A percentile compares a stretch with the other conserved stretches of the same genome.
phyloP scores from a whole-genome alignment of 2,329 filamentous ascomycete species.

The Fusarium torreyae region DNA sequence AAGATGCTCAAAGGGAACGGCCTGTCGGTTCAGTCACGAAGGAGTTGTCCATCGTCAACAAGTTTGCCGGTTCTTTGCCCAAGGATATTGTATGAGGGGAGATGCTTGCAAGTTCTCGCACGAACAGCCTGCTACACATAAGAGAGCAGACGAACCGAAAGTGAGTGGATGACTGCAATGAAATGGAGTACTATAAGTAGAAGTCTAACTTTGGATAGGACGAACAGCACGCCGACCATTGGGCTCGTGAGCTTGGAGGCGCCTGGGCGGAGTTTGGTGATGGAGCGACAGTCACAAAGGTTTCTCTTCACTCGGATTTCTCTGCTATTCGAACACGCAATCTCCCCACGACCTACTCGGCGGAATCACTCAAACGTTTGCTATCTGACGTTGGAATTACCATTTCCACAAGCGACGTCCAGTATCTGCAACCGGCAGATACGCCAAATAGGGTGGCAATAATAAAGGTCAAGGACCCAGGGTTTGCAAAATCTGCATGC shows the following conservation, averaged over 20 bases:
- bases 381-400: conserved; percentile 29
- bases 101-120: conserved; percentile 1
- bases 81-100: not conserved
- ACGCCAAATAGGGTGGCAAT: not conserved
- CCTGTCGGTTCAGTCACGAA: not conserved
- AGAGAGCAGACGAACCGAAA: not conserved
- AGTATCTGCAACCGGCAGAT: not conserved
- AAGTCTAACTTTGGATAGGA: not conserved
- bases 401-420: not conserved
- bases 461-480: conserved; percentile 18
- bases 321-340: conserved; percentile 54
- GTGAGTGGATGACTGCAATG: no score
- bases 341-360: conserved; percentile 45
- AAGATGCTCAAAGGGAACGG: not conserved
- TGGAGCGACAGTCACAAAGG: conserved; percentile 51
- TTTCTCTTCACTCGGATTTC: conserved; percentile 55
- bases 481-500: conserved; percentile 24
- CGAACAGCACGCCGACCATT: not conserved
- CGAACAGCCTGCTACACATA: not conserved
- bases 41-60: not conserved
- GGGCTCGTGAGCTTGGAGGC: conserved; percentile 42
- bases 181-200: no score
- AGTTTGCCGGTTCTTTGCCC: not conserved
- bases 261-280: conserved; percentile 52
- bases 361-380: conserved; percentile 33